Conservation (phyloP, 345 rosid genomes). For the Eucalyptus erythrocorys region DNA sequence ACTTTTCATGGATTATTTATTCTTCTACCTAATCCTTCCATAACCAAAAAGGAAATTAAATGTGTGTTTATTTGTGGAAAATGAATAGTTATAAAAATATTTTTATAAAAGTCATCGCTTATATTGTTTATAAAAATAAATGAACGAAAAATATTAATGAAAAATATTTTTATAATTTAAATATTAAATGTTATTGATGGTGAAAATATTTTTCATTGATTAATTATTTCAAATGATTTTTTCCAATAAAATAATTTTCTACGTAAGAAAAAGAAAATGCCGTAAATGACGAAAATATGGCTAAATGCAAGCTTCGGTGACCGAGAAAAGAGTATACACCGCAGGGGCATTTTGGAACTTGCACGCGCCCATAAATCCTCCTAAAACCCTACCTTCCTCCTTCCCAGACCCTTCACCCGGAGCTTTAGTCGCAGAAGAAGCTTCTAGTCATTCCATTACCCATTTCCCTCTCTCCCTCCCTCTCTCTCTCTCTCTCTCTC, state of each 20-base stretch:
- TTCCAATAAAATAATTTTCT: no score
- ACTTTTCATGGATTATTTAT: not conserved
- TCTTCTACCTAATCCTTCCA: not conserved
- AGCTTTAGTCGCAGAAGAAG: not conserved
- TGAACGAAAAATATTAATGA: rapidly evolving
- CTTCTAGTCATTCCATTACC: not conserved
- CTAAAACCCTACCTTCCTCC: not conserved
- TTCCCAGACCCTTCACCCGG: not conserved
- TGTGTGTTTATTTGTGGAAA: not conserved
- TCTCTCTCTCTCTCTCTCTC: not conserved
- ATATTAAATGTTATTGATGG: no score
- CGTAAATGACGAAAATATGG: not conserved
- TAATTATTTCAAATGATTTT: no score
- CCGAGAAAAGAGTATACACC: not conserved
- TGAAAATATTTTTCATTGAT: no score
- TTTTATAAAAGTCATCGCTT: no score
- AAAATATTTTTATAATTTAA: no score
- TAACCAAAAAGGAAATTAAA: not conserved
- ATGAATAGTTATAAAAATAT: no score
- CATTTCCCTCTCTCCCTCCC: not conserved
- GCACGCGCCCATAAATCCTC: not conserved
- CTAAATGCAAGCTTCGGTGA: not conserved
- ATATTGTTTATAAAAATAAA: rapidly evolving
- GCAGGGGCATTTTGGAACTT: not conserved
- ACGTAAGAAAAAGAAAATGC: not conserved